These are phyloP conservation scores for Penicillium fuscoglaucum DNA, from an alignment of 2,329 filamentous ascomycete species.

Conservation along the genomic window DNA sequence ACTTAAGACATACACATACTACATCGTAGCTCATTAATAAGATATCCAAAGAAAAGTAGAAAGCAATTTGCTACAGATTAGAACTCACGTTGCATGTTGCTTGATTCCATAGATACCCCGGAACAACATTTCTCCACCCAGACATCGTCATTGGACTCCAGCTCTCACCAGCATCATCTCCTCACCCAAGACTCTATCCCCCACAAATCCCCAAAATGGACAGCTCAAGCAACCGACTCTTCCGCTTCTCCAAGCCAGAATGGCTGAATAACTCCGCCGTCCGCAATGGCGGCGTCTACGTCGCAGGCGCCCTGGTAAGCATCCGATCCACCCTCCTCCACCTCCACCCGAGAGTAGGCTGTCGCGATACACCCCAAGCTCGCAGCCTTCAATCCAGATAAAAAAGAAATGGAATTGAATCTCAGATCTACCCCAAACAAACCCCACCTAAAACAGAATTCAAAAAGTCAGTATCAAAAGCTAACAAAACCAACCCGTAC, in stretches of 20 bases:
- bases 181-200: background rate
- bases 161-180: slow-evolving; percentile 7
- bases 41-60: background rate
- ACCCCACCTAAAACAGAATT: background rate
- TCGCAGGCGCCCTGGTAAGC: slow-evolving; percentile 64
- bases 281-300: slow-evolving; percentile 65
- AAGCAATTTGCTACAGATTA: background rate
- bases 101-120: slow-evolving; percentile 2
- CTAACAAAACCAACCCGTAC: background rate
- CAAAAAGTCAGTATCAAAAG: background rate
- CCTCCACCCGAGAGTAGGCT: background rate
- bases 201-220: slow-evolving; percentile 33
- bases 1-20: background rate
- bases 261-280: slow-evolving; percentile 67
- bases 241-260: slow-evolving; percentile 66
- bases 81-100: background rate
- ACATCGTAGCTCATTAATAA: background rate
- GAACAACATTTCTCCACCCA: slow-evolving; percentile 21
- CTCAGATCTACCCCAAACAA: background rate
- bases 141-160: slow-evolving; percentile 23
- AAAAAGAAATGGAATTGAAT: background rate
- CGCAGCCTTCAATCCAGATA: background rate
- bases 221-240: slow-evolving; percentile 58
- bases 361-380: background rate
- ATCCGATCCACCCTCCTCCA: slow-evolving; percentile 10